A percentile compares a stretch with the other conserved stretches of the same genome.
Evolutionary conservation across 2,329 filamentous ascomycete species (phyloP).

Genomic region (Verticillium klebahnii): DNA sequence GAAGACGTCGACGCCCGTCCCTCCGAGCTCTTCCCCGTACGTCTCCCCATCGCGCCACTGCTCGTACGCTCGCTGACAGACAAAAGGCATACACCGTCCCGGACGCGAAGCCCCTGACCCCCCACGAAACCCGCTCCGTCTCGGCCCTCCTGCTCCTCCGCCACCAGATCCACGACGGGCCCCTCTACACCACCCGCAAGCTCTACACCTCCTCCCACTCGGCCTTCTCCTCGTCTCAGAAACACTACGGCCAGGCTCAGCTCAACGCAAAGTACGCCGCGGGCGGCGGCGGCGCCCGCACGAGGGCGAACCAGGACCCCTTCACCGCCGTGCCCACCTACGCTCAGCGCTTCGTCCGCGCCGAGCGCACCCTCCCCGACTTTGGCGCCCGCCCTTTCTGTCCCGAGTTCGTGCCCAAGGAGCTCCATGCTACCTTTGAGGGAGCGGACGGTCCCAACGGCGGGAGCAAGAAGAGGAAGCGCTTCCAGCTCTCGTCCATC

Average conservation of each 20-base stretch:
- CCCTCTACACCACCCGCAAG: constrained; percentile 50
- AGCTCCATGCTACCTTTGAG: constrained; percentile 51
- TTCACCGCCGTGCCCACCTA: constrained; percentile 57
- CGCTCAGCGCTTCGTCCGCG: constrained; percentile 48
- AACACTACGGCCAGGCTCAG: constrained; percentile 53
- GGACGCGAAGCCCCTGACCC: constrained; percentile 35
- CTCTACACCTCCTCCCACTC: constrained; percentile 21
- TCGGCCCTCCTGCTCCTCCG: constrained; percentile 51
- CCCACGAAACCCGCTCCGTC: constrained; percentile 41
- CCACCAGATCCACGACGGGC: constrained; percentile 49
- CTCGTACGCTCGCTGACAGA: not conserved
- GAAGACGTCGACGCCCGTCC: constrained; percentile 54
- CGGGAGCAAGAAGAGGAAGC: constrained; percentile 26
- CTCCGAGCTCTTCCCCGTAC: constrained; percentile 55
- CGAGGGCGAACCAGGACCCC: constrained; percentile 51
- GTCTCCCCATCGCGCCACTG: not conserved
- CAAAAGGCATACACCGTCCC: constrained; percentile 46
- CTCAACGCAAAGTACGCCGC: constrained; percentile 49
- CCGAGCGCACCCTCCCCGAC: constrained; percentile 50
- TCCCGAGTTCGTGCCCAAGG: constrained; percentile 49
- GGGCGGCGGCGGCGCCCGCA: constrained; percentile 30
- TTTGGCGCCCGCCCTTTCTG: constrained; percentile 45
- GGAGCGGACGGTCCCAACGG: constrained; percentile 30
- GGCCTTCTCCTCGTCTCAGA: constrained; percentile 34
- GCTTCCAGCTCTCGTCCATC: constrained; percentile 41